Evolutionary conservation across 2,329 filamentous ascomycete genomes (phyloP).

Genomic region (Macrophomina tecta): DNA sequence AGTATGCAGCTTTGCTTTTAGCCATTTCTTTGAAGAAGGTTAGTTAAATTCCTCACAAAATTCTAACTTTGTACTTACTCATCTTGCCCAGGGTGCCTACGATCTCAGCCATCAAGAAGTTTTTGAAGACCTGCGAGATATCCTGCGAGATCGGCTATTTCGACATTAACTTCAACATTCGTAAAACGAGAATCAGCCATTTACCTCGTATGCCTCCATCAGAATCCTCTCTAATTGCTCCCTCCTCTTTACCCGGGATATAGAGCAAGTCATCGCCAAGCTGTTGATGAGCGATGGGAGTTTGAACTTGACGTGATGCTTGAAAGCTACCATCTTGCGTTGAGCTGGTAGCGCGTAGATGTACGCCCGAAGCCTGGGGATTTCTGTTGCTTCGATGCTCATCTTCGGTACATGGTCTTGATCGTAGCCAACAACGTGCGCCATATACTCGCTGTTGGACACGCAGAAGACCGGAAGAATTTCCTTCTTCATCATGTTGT

Average conservation of each 20-base stretch:
- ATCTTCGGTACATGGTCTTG: constrained; percentile 24
- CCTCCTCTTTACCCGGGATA: background rate
- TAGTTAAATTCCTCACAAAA: background rate
- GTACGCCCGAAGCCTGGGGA: constrained; percentile 31
- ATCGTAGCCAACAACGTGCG: constrained; percentile 29
- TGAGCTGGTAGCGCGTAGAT: constrained; percentile 31
- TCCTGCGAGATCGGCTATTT: background rate
- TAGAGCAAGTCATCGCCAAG: constrained; percentile 34
- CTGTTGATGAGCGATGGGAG: constrained; percentile 30
- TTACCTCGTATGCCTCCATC: background rate
- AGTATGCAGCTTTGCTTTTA: background rate
- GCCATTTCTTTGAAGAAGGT: background rate
- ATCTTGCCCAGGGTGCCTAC: background rate
- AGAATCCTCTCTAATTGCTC: constrained; percentile 26
- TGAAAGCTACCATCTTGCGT: constrained; percentile 28
- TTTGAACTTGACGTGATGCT: constrained; percentile 26
- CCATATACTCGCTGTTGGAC: constrained; percentile 33
- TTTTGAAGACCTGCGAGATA: background rate
- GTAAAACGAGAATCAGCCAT: too few species aligned
- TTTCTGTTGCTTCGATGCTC: constrained; percentile 30
- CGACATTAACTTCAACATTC: too few species aligned
- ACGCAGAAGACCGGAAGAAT: constrained; percentile 33
- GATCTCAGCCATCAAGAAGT: background rate
- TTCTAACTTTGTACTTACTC: background rate
- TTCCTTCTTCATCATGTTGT: constrained; percentile 28